These are phyloP conservation scores for Thuidium tamariscinum DNA, from an alignment of 225 moss, liverwort and hornwort species.

Conservation along the genomic window DNA sequence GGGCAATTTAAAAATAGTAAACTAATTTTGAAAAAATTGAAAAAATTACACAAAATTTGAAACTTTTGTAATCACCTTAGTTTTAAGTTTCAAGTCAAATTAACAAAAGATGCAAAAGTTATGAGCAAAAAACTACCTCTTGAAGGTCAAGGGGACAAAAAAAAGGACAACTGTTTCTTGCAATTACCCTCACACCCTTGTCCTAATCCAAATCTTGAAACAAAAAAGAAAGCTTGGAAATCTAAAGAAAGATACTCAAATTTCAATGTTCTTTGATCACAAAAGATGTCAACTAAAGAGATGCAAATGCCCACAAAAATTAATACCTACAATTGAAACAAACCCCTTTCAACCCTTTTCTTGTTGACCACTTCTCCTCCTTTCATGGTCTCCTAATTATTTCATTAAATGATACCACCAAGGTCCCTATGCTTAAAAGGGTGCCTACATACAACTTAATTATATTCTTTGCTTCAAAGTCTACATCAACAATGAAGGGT, in stretches of 20 bases:
- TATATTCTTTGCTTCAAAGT: conserved; percentile 25
- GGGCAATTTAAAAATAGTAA: too few relatives aligned
- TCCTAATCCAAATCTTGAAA: background rate
- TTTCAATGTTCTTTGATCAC: background rate
- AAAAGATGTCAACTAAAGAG: background rate
- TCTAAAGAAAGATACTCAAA: background rate
- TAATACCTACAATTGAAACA: conserved; percentile 52
- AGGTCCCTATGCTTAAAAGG: background rate
- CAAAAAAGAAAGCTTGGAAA: background rate
- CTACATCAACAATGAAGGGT: conserved; percentile 59
- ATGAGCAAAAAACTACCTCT: too few relatives aligned
- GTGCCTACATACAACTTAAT: background rate
- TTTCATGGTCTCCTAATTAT: conserved; percentile 51
- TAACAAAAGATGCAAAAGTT: too few relatives aligned
- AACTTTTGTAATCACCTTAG: too few relatives aligned
- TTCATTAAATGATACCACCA: background rate
- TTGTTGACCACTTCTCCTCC: conserved; percentile 70
- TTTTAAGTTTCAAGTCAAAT: too few relatives aligned
- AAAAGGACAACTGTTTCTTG: too few relatives aligned
- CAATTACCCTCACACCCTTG: too few relatives aligned
- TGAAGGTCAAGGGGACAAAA: too few relatives aligned
- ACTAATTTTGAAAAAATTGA: too few relatives aligned
- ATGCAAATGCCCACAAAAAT: background rate
- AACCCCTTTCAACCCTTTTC: conserved; percentile 64
- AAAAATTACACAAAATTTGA: too few relatives aligned